Conservation (phyloP, 2,329 filamentous ascomycete genomes). For the Colletotrichum lupini region DNA sequence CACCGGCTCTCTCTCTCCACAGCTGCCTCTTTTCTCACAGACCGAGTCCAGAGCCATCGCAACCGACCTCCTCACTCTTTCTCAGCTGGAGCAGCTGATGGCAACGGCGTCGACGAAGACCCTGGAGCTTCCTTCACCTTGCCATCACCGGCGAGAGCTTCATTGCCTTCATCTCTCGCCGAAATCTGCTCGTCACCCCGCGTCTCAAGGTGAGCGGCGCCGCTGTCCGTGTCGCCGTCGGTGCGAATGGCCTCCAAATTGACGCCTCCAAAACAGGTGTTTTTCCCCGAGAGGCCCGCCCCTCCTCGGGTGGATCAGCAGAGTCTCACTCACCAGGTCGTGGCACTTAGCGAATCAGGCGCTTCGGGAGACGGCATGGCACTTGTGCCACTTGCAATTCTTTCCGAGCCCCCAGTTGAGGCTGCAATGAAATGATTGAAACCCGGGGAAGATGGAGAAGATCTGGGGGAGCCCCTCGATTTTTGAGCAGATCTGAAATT, state of each 20-base stretch:
- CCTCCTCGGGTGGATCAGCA: slow-evolving; percentile 22
- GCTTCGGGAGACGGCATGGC: slow-evolving; percentile 36
- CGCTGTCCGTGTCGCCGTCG: background rate
- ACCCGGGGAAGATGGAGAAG: slow-evolving; percentile 36
- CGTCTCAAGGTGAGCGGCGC: slow-evolving; percentile 30
- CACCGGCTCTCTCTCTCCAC: too few relatives aligned
- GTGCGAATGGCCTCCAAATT: slow-evolving; percentile 21
- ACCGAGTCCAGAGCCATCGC: background rate
- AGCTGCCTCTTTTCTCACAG: background rate
- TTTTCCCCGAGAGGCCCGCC: slow-evolving; percentile 30
- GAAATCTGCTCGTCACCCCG: background rate
- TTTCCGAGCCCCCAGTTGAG: slow-evolving; percentile 31
- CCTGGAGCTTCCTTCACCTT: background rate
- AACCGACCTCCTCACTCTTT: background rate
- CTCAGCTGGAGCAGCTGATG: background rate
- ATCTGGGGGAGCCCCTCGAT: slow-evolving; percentile 36
- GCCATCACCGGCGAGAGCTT: background rate
- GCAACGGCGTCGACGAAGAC: too few relatives aligned
- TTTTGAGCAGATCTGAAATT: slow-evolving; percentile 33
- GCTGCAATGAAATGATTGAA: slow-evolving; percentile 26
- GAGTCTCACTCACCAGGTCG: slow-evolving; percentile 37
- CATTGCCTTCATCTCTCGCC: background rate
- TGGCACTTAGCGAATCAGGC: slow-evolving; percentile 37
- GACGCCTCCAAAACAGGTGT: slow-evolving; percentile 23
- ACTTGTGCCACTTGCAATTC: slow-evolving; percentile 27